phyloP scores from a whole-genome alignment of 2,329 filamentous ascomycete genomes.

The Trichoderma sp. region DNA sequence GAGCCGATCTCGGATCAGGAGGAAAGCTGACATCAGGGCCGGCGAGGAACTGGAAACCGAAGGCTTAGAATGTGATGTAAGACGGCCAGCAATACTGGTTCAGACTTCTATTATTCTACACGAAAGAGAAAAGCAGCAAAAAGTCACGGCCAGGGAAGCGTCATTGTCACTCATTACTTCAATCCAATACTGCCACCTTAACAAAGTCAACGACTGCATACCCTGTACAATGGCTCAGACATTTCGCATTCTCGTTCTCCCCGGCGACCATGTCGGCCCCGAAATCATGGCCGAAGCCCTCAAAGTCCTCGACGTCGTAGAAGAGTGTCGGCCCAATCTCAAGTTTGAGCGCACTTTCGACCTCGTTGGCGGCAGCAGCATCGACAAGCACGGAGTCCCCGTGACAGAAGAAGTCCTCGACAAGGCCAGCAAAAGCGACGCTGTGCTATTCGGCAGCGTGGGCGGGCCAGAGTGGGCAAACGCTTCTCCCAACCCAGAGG shows the following conservation, averaged over 20 bases:
- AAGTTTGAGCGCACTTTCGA: constrained; percentile 33
- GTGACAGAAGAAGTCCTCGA: constrained; percentile 46
- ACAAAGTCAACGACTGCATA: background rate
- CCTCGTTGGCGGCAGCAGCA: constrained; percentile 40
- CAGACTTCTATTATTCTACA: background rate
- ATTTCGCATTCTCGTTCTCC: constrained; percentile 44
- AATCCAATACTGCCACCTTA: background rate
- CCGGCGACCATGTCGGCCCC: constrained; percentile 50
- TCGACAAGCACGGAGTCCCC: constrained; percentile 47
- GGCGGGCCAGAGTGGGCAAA: constrained; percentile 51
- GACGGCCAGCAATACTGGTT: background rate
- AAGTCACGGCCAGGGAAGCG: background rate
- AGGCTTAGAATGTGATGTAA: background rate
- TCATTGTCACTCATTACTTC: background rate
- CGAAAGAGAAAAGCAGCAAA: background rate
- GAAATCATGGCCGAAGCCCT: constrained; percentile 49
- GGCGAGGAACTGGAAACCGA: background rate
- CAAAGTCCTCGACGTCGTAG: constrained; percentile 47
- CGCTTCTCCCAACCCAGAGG: constrained; percentile 45
- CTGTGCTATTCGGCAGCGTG: constrained; percentile 50
- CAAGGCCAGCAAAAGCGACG: constrained; percentile 43
- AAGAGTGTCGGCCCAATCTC: constrained; percentile 33
- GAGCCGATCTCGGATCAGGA: constrained; percentile 17
- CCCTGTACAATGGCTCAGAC: constrained; percentile 17
- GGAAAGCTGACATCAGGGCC: background rate